Evolutionary conservation across 176 grass and related monocot species (phyloP), one percentile per base, ranked within the genome.

Genomic region (Saccharum spontaneum): DNA sequence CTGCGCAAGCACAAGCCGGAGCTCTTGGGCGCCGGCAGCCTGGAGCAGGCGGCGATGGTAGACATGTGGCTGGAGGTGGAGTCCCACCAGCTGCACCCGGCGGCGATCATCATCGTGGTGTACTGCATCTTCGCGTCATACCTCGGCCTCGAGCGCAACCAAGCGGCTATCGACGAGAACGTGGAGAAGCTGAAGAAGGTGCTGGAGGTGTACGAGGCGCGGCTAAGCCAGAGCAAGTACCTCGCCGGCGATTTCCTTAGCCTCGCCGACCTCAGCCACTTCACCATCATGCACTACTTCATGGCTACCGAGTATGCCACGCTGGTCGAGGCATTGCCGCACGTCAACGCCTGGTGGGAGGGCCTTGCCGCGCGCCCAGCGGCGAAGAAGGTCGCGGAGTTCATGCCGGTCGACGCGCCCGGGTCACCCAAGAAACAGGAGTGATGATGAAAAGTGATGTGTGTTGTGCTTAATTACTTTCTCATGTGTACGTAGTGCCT

Each of bases 281-380:
- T 94, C 73, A 43, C 87, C 0, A 0, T 37, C 14, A 85, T 70
- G 38, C 72, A 61, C 48, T 85, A 74, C 80, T 11, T 94, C 46
- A 86, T 94, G 89, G 70, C 4, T n/a, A 81, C 89, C 6, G 83
- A 90, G 67, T 72, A 78, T 6, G 38, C 38, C 4, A 3, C 44
- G 1, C 1, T 91, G 48, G 59, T 94, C 33, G 73, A 88, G 28
- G 63, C 62, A 20, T n/a, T 31, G 6, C 85, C 85, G 0, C 72
- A 45, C 12, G 88, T 93, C 1, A 88, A 24, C 38, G 88, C 85
- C 1, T 93, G 85, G 91, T 93, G 88, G 88, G 78, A 88, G 78
- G 62, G 46, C 22, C 68, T 93, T 12, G 24, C 49, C 18, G 82
- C 82, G 5, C 66, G 84, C 63, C 84, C 90, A 0, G 69, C 90